These are phyloP conservation scores for Dissophora ornata DNA, from an alignment of 192 early-diverging fungal species.

Conservation along the genomic window DNA sequence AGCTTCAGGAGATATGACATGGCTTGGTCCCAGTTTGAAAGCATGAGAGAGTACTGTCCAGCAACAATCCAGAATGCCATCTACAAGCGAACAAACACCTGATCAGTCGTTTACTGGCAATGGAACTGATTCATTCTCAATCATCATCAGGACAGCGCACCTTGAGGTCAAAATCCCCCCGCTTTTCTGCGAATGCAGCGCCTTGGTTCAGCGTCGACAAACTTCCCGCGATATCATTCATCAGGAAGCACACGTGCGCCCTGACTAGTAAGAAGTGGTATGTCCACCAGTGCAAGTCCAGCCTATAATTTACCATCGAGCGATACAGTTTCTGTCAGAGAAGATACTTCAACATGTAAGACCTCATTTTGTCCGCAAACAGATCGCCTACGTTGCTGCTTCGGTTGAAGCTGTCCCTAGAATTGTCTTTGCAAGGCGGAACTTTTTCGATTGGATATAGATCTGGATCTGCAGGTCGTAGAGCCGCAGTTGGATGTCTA, in stretches of 20 bases:
- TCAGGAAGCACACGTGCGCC: conserved; percentile 30
- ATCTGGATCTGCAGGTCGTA: conserved; percentile 43
- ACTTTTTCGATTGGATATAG: conserved; percentile 26
- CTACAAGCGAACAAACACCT: conserved; percentile 1
- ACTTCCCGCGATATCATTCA: conserved; percentile 34
- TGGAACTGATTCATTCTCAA: too few relatives aligned
- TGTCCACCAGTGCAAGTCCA: conserved; percentile 31
- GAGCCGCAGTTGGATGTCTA: conserved; percentile 36
- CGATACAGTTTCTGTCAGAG: too few relatives aligned
- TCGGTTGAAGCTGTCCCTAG: conserved; percentile 18
- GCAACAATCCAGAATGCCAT: conserved; percentile 52
- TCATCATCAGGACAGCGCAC: too few relatives aligned
- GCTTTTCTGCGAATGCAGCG: conserved; percentile 24
- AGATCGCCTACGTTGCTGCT: conserved; percentile 31
- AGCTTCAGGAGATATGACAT: conserved; percentile 31
- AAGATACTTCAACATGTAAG: too few relatives aligned
- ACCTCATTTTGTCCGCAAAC: too few relatives aligned
- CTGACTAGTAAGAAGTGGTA: conserved; percentile 45
- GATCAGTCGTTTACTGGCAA: not conserved
- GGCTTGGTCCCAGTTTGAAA: conserved; percentile 41
- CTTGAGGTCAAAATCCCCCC: conserved; percentile 45
- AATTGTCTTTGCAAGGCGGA: conserved; percentile 35
- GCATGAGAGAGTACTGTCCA: conserved; percentile 47
- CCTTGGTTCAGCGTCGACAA: conserved; percentile 32
- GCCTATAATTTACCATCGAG: too few relatives aligned